Percentiles rank a stretch among this genome's conserved stretches.
Evolutionary conservation across 1,284 basidiomycete species (phyloP).

Genomic region (Kwoniella shivajii): DNA sequence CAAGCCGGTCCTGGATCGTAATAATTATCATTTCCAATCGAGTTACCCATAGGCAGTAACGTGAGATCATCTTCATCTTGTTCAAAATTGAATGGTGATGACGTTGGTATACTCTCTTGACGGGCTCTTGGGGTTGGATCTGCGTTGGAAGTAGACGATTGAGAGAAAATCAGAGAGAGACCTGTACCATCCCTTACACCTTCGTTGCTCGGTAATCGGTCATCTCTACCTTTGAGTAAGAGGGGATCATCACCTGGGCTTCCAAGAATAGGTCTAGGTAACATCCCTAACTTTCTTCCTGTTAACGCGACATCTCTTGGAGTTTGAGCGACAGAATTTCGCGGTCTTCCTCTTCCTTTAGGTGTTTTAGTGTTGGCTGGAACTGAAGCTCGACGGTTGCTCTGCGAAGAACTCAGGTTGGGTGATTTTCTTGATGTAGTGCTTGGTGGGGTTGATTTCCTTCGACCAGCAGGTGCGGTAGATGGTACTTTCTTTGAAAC

Average conservation of each 20-base stretch:
- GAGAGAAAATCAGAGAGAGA: background rate
- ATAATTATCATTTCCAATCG: background rate
- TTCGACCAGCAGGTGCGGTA: conserved; percentile 8
- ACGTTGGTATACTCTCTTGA: background rate
- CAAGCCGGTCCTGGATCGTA: conserved; percentile 9
- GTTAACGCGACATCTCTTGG: conserved; percentile 11
- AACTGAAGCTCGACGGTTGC: conserved; percentile 6
- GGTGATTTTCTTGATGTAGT: background rate
- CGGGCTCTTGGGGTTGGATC: background rate
- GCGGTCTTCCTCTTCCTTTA: background rate
- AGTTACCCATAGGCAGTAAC: background rate
- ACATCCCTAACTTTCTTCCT: conserved; percentile 14
- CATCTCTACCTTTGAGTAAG: conserved; percentile 17
- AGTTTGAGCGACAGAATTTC: conserved; percentile 11
- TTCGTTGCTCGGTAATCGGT: background rate
- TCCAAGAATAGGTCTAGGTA: conserved; percentile 17
- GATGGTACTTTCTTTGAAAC: background rate
- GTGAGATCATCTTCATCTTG: conserved; percentile 2
- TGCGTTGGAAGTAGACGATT: background rate
- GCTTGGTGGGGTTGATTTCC: background rate
- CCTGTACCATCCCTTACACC: conserved; percentile 6
- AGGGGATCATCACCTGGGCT: conserved; percentile 32
- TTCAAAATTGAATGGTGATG: conserved; percentile 3
- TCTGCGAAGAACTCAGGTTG: background rate
- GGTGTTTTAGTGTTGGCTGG: conserved; percentile 3